Evolutionary conservation across 306 rosid species (phyloP), one percentile per base, ranked within the genome.

Genomic region (Quercus agrifolia): DNA sequence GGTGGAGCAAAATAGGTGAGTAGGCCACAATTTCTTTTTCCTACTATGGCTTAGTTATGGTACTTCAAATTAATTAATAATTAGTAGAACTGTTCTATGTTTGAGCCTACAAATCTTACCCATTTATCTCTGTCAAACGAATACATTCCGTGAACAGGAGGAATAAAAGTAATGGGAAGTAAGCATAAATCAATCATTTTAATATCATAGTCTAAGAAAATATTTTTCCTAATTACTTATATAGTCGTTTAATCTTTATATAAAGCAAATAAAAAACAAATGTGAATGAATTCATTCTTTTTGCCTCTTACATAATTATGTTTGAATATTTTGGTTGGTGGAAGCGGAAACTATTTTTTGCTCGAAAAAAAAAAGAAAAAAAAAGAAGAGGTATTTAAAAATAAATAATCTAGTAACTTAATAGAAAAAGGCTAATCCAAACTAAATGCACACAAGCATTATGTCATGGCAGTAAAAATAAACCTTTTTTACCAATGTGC

Each of bases 1-100:
- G 84, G 79, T 85, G 77, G 87, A 86, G 69, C 85, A 86, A 73
- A 85, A 67, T 85, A 84, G 75, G 80, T 86, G 88, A 82, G n/a
- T 62, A 12, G 18, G n/a, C 28, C 70, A 7, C 70, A 6, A 56
- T 14, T 15, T 74, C 41, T 35, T 35, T 30, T 70, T 17, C n/a
- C 38, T 27, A 62, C 69, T 14, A 3, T 69, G 9, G 69, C 25
- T 3, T 33, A 33, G 33, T 76, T 30, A 69, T 51, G 70, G 58
- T 54, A 64, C 64, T 18, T 62, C 69, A 23, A 33, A 33, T 33
- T 33, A 33, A 33, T 33, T 33, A 5, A 33, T 33, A 33, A 33
- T 33, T 33, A 33, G 38, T 33, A 33, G 38, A 33, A 33, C 6
- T 5, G 5, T 33, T 33, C 38, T 5, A 33, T 33, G 38, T 62